Evolutionary conservation across 139 green algal genomes (phyloP), one percentile per base, ranked within the genome.

Genomic region (Coccomyxa sp.): DNA sequence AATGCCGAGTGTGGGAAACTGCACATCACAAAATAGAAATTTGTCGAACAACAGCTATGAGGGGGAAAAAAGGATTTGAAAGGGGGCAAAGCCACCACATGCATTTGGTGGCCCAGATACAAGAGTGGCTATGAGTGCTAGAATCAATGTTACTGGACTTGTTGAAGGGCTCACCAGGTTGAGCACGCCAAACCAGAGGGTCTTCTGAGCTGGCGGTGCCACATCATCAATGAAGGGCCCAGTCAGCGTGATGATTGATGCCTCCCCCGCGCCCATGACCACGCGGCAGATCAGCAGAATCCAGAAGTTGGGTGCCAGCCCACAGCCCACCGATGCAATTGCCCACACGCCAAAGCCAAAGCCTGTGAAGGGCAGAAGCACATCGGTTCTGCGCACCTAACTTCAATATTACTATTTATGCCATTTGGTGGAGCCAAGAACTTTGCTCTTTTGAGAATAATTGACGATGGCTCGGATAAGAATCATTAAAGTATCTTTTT

Each of bases 201-300:
- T 89, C 88, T 97, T 97, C 16, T 77, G 67, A 0, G 81, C 80
- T 16, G 85, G 78, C 0, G 97, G 97, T 0, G 97, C 97, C 71
- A 92, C 90, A 85, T 98, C 95, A 85, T 98, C 96, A 30, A 99
- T 98, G 85, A 98, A 99, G 1, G 97, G 95, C 1, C 94, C 90
- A 13, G 95, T 94, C 17, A 99, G 88, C 3, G 92, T 90, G 16
- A 99, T 91, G 74, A 98, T 97, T 0, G 92, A 95, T 0, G 96
- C 96, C 91, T 99, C 96, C 0, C 96, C 96, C 31, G 90, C 92
- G 0, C 96, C 96, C 59, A 98, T 95, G 32, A 92, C 85, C 67
- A 90, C 90, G 21, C 95, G 84, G 18, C 87, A 94, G 0, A 88
- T 27, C n/a, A 97, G 82, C 27, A 98, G 84, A 18, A 84, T 80